Evolutionary conservation across 257 asterid species (phyloP), one percentile per base, ranked within the genome.

Genomic region (Solanum paucissectum): DNA sequence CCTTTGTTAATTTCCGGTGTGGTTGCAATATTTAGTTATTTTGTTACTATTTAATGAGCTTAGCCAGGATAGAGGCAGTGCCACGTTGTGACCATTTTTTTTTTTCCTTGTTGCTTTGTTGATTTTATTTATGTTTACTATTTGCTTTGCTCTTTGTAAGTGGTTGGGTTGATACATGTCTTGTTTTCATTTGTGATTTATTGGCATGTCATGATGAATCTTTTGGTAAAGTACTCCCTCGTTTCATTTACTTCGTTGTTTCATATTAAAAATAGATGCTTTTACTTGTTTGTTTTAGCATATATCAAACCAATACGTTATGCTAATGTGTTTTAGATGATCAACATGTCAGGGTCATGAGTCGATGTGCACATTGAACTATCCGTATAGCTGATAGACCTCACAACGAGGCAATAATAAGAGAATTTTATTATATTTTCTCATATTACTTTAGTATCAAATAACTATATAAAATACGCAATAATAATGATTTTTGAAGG

Each of bases 61-160:
- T 33, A 33, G 79, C 52, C 58, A 76, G 58, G 58, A 76, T 76
- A 76, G 83, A 76, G 96, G 95, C 95, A 91, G 94, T 93, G 95
- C 95, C 82, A 72, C 44, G 42, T 34, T 72, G 25, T 72, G 44
- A 72, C 23, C 60, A 76, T 76, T 38, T 38, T 40, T 74, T 74
- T 12, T 75, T 29, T 29, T 9, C 13, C 64, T 55, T 52, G 58
- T 52, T 55, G 0, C n/a, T 55, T 55, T 55, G n/a, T 55, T 55
- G 64, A 55, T 55, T 55, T 55, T 20, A 12, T 71, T 71, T 25
- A 29, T 13, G 40, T 38, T 36, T 2, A 55, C 58, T 75, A 40
- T 76, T 12, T n/a, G n/a, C 2, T 23, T 75, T 75, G 33, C 84
- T 76, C 9, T 76, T 40, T 76, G 84, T n/a, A 25, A 76, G 84